These are phyloP conservation scores for Venturia asperata DNA, from an alignment of 2,329 filamentous ascomycete species.

Conservation along the genomic window DNA sequence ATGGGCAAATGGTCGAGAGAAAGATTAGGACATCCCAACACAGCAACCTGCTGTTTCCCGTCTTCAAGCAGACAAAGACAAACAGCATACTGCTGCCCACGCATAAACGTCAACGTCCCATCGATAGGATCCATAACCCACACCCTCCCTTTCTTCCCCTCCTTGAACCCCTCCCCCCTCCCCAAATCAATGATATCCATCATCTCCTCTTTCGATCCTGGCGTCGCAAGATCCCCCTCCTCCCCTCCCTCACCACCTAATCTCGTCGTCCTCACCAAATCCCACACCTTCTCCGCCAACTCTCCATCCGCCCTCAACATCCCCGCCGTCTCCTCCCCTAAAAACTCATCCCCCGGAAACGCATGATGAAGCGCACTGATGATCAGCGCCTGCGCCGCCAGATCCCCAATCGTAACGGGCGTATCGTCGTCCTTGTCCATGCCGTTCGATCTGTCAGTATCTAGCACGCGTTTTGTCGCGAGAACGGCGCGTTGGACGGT, in stretches of 20 bases:
- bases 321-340: conserved; percentile 89
- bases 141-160: conserved; percentile 38
- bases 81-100: conserved; percentile 56
- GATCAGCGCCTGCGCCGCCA: conserved; percentile 93
- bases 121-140: conserved; percentile 62
- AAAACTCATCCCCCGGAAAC: conserved; percentile 88
- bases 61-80: conserved; percentile 52
- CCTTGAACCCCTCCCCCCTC: conserved; percentile 36
- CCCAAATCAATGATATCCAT: conserved; percentile 56
- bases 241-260: conserved; percentile 28
- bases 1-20: conserved; percentile 32
- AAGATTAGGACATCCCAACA: conserved; percentile 57
- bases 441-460: conserved; percentile 38
- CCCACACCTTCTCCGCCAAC: conserved; percentile 74
- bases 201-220: conserved; percentile 47
- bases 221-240: conserved; percentile 31
- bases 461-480: conserved; percentile 46
- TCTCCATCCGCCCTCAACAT: conserved; percentile 64
- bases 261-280: conserved; percentile 27
- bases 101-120: conserved; percentile 56
- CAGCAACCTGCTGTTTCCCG: conserved; percentile 51
- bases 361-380: conserved; percentile 81
- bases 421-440: conserved; percentile 81
- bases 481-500: conserved; percentile 51
- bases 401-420: conserved; percentile 87